Base-by-base conservation (phyloP, 164 flowering plant genomes). In the Brasenia schreberi region DNA sequence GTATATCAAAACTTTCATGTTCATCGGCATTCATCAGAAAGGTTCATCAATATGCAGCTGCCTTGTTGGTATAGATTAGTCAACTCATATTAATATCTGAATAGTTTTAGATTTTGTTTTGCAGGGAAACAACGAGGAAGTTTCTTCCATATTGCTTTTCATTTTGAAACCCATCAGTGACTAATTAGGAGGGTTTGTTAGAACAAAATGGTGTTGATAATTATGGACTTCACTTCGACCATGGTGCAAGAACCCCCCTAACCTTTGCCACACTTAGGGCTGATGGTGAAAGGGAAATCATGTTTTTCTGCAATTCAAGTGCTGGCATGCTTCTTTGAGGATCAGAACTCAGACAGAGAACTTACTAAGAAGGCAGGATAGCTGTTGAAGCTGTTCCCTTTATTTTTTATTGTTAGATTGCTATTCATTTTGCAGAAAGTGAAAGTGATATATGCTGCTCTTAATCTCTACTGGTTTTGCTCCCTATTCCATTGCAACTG, bases 261-360 rank as follows among this genome's bases (percentile, higher is more conserved):
- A 90, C 92, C 27, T 88, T 88, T 81, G 83, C 85, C 12, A 82
- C 88, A 0, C 86, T 86, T 1, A 75, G 87, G 78, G 82, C 81
- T 65, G 96, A 88, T 67, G 92, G 90, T 2, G 92, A 88, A 73
- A 84, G 92, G 62, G 92, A 88, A 65, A 86, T 88, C 77, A 59
- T 88, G 81, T 88, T 88, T 71, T 88, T 76, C 74, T 83, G 96
- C n/a, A 73, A 86, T 74, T 90, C 96, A 45, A 88, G 92, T 70
- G 96, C 96, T 63, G 96, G 85, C 67, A 86, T 88, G 88, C 90
- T 85, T 73, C 80, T 88, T 52, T 74, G n/a, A 61, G 91, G 84
- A 62, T 80, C 85, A 66, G 92, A 88, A 74, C 87, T 88, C 59
- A 23, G 83, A 85, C 65, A 52, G 62, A 33, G 73, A 75, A 63